These are phyloP conservation scores for Alternaria sp. DNA, from an alignment of 2,329 filamentous ascomycete genomes.

Conservation along the genomic window DNA sequence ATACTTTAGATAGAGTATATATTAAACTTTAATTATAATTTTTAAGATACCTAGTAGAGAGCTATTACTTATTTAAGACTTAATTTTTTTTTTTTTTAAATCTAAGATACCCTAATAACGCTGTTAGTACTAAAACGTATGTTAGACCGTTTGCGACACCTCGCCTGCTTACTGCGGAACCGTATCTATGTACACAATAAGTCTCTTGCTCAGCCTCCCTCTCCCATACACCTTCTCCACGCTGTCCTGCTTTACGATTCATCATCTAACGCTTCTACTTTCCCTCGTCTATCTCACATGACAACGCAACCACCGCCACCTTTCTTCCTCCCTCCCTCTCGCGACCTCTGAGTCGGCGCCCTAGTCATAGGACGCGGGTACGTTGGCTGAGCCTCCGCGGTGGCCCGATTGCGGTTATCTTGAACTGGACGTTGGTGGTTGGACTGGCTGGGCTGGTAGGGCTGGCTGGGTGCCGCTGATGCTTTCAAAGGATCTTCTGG, in stretches of 20 bases:
- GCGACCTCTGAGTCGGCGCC: not conserved
- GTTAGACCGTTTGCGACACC: not conserved
- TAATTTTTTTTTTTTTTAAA: too few species aligned
- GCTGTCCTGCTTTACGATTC: not conserved
- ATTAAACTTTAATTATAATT: too few species aligned
- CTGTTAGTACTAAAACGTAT: too few species aligned
- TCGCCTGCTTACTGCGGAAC: not conserved
- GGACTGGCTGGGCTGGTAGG: too few species aligned
- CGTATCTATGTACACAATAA: not conserved
- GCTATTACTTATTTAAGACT: too few species aligned
- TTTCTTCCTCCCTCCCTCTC: not conserved
- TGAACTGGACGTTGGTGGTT: not conserved
- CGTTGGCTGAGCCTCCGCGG: not conserved
- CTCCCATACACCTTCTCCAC: not conserved
- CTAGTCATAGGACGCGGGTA: not conserved
- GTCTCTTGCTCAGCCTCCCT: not conserved
- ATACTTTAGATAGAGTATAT: too few species aligned
- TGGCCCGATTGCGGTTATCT: fast-evolving
- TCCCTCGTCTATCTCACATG: not conserved
- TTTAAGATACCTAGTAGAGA: too few species aligned
- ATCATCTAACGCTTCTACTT: too few species aligned
- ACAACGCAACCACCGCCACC: not conserved
- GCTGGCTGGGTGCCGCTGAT: not conserved
- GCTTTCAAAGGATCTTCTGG: not conserved
- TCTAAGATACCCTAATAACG: too few species aligned